These are phyloP conservation scores for Xylariaceae sp. DNA, from an alignment of 2,329 filamentous ascomycete species.

Conservation along the genomic window DNA sequence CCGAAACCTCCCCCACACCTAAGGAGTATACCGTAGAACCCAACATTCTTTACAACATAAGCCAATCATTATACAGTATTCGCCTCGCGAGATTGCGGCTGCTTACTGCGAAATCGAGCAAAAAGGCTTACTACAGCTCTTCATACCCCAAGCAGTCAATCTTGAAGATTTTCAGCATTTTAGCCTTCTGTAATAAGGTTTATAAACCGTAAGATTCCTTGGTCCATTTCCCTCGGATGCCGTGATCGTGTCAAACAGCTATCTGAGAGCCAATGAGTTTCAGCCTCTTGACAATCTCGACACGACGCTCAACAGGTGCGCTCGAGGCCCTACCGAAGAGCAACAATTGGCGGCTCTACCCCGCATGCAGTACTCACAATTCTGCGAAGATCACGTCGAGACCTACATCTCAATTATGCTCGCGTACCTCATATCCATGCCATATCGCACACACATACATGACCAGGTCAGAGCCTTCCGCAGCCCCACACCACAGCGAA, in stretches of 20 bases:
- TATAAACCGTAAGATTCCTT: conserved; percentile 5
- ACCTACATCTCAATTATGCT: too few relatives aligned
- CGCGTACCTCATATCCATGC: not conserved
- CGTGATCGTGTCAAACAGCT: conserved; percentile 15
- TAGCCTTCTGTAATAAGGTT: too few relatives aligned
- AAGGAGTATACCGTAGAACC: too few relatives aligned
- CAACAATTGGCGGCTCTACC: too few relatives aligned
- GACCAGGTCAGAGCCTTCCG: not conserved
- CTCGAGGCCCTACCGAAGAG: too few relatives aligned
- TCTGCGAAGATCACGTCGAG: too few relatives aligned
- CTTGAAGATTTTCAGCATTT: too few relatives aligned
- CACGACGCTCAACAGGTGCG: too few relatives aligned
- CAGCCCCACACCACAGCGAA: not conserved
- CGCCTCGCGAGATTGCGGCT: conserved; percentile 14
- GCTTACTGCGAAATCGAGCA: conserved; percentile 8
- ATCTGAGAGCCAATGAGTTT: not conserved
- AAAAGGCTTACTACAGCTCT: conserved; percentile 19
- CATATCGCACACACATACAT: not conserved
- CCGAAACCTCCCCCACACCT: too few relatives aligned
- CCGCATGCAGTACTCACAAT: conserved; percentile 7
- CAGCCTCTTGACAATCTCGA: not conserved
- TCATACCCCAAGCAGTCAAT: too few relatives aligned
- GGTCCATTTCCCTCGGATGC: conserved; percentile 8
- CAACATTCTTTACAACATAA: conserved; percentile 4
- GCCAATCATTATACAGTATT: conserved; percentile 10